A percentile compares a stretch with the other conserved stretches of the same genome.
phyloP scores from a whole-genome alignment of 2,329 filamentous ascomycete genomes.

The Hortaea werneckii region DNA sequence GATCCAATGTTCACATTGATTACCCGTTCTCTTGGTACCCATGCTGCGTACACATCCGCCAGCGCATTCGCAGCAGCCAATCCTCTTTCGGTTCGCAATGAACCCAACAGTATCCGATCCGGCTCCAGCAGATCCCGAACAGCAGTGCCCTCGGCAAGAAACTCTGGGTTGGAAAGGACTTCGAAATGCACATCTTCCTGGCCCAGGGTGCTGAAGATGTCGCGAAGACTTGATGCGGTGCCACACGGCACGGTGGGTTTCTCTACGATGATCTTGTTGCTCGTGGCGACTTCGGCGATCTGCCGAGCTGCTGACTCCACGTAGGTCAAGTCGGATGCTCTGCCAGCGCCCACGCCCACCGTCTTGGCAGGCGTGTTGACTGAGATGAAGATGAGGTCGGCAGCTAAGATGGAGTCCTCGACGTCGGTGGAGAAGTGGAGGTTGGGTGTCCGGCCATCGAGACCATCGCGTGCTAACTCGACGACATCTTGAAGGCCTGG shows the following conservation, averaged over 20 bases:
- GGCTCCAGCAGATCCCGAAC: constrained; percentile 60
- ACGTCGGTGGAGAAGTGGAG: constrained; percentile 65
- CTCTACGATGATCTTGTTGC: constrained; percentile 66
- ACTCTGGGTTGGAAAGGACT: constrained; percentile 73
- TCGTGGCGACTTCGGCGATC: constrained; percentile 56
- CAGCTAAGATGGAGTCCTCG: constrained; percentile 49
- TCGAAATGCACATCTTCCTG: constrained; percentile 60
- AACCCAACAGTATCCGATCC: constrained; percentile 67
- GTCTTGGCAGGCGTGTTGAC: constrained; percentile 74
- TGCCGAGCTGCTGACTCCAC: constrained; percentile 60
- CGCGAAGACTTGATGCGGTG: constrained; percentile 59
- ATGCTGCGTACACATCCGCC: constrained; percentile 56
- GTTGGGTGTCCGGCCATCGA: constrained; percentile 47
- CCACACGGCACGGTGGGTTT: constrained; percentile 72
- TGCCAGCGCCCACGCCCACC: constrained; percentile 57
- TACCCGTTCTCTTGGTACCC: constrained; percentile 59
- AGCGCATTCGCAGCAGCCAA: constrained; percentile 53
- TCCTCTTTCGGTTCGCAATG: constrained; percentile 39
- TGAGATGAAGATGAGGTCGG: constrained; percentile 64
- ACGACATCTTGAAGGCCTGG: constrained; percentile 61
- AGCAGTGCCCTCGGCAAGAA: constrained; percentile 67
- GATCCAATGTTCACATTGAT: constrained; percentile 66
- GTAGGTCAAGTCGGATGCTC: constrained; percentile 61
- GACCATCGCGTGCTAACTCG: constrained; percentile 45
- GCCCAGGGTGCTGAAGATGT: constrained; percentile 48